These are phyloP conservation scores for Backusella morwellensis DNA, from an alignment of 192 early-diverging fungal genomes.

Conservation along the genomic window DNA sequence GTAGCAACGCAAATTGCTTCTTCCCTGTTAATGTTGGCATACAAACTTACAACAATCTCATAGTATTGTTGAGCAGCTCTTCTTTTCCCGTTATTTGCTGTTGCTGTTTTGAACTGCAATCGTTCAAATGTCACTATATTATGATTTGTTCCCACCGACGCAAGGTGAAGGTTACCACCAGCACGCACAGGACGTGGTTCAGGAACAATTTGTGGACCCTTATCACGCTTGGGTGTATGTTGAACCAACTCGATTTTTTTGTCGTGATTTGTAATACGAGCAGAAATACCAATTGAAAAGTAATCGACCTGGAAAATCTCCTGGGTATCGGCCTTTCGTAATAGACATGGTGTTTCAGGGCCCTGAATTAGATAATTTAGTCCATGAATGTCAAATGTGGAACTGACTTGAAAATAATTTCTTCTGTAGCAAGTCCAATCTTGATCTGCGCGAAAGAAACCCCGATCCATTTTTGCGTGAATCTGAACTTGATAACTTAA, in stretches of 20 bases:
- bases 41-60: conserved; percentile 66
- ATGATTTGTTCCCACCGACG: conserved; percentile 43
- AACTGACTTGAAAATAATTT: conserved; percentile 77
- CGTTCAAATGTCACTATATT: conserved; percentile 75
- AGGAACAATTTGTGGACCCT: conserved; percentile 82
- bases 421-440: conserved; percentile 85
- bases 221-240: conserved; percentile 91
- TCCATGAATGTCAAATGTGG: conserved; percentile 41
- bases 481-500: conserved; percentile 56
- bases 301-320: conserved; percentile 24
- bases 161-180: conserved; percentile 50
- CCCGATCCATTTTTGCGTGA: conserved; percentile 72
- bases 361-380: conserved; percentile 43
- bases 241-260: conserved; percentile 80
- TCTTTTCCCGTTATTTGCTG: conserved; percentile 88
- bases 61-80: conserved; percentile 90
- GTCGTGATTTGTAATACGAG: conserved; percentile 63
- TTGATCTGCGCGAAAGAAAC: conserved; percentile 69
- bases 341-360: conserved; percentile 59
- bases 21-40: conserved; percentile 62
- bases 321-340: conserved; percentile 56
- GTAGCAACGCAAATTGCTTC: conserved; percentile 54
- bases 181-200: conserved; percentile 53
- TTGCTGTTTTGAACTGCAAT: conserved; percentile 92
- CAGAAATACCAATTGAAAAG: conserved; percentile 76